A percentile compares a stretch with the other conserved stretches of the same genome.
These are phyloP conservation scores for Sugiyamaella smithiae DNA, from an alignment of 805 yeast genomes.

Conservation along the genomic window DNA sequence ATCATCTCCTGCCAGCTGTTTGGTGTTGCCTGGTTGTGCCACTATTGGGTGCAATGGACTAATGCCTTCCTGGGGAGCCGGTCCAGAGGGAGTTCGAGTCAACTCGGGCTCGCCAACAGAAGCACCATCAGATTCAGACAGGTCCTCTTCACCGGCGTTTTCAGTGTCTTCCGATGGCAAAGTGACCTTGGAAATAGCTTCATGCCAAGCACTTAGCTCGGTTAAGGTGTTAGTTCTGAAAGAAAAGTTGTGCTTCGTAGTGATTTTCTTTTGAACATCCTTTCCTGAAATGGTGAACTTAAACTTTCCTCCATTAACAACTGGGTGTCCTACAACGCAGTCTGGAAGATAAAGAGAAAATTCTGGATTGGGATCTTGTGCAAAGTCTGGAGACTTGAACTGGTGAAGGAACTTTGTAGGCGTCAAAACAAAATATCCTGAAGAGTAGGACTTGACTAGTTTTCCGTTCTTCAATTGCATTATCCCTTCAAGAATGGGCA, in stretches of 20 bases:
- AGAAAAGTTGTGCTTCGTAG: conserved; percentile 36
- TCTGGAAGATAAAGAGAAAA: conserved; percentile 48
- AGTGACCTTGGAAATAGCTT: conserved; percentile 26
- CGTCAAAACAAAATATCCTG: conserved; percentile 47
- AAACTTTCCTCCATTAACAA: conserved; percentile 36
- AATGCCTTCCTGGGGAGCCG: not conserved
- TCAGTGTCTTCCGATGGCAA: not conserved
- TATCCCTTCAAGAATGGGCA: conserved; percentile 48
- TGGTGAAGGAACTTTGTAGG: conserved; percentile 45
- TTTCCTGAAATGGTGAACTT: conserved; percentile 46
- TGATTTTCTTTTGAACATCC: conserved; percentile 35
- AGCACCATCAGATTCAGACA: not conserved
- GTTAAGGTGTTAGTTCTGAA: conserved; percentile 46
- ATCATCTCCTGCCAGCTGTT: no score
- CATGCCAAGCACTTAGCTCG: conserved; percentile 48
- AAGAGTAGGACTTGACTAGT: conserved; percentile 41
- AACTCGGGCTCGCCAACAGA: not conserved
- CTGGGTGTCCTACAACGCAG: conserved; percentile 39
- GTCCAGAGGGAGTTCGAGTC: not conserved
- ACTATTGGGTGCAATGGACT: not conserved
- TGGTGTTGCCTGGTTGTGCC: no score
- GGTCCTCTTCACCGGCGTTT: not conserved
- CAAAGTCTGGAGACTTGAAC: conserved; percentile 44
- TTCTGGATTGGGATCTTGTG: conserved; percentile 46
- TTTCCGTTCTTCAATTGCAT: conserved; percentile 46